Conservation (phyloP, 192 early-diverging fungal genomes). For the Backusella luteola region DNA sequence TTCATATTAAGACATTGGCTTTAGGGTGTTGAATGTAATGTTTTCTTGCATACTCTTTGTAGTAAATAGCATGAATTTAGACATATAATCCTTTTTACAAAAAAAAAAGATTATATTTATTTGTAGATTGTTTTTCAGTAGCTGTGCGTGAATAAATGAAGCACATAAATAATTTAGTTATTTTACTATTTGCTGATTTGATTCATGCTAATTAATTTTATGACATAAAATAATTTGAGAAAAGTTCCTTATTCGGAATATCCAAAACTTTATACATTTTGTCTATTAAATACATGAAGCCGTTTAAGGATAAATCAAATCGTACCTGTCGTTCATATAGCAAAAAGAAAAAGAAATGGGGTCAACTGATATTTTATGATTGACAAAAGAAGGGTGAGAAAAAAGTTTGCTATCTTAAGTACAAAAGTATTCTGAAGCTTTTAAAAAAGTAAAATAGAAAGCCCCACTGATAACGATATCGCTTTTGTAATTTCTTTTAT, state of each 20-base stretch:
- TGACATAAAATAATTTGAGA: too few relatives aligned
- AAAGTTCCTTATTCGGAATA: constrained; percentile 1
- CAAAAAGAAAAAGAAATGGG: neutral
- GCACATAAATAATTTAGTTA: neutral
- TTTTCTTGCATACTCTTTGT: neutral
- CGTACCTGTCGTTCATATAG: constrained; percentile 8
- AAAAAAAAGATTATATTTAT: neutral
- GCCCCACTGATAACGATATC: neutral
- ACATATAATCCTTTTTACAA: neutral
- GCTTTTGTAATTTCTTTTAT: neutral
- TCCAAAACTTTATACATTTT: neutral
- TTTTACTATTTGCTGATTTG: too few relatives aligned
- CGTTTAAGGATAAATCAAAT: neutral
- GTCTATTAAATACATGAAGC: neutral
- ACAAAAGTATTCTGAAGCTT: neutral
- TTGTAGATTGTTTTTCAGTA: neutral
- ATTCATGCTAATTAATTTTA: too few relatives aligned
- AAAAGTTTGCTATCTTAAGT: neutral
- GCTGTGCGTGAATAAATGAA: neutral
- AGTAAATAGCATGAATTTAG: neutral
- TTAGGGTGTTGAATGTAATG: neutral
- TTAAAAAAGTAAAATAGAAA: neutral
- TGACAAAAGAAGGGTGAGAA: constrained; percentile 2
- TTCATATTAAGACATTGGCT: neutral
- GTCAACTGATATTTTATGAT: constrained; percentile 2